Evolutionary conservation across 2,329 filamentous ascomycete genomes (phyloP).

Genomic region (Escovopsis sp.): DNA sequence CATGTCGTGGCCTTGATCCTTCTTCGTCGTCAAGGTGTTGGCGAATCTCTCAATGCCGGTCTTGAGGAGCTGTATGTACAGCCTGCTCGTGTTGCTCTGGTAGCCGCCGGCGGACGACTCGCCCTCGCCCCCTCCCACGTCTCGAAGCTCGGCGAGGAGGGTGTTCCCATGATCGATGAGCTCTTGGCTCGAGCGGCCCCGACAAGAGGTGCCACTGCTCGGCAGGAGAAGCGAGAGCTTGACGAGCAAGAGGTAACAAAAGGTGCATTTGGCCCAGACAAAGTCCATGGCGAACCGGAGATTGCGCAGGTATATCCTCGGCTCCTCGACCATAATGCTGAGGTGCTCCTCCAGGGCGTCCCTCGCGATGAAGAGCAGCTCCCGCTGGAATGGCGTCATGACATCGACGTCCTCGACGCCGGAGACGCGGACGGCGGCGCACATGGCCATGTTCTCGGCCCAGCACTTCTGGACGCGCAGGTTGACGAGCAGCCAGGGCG

Average conservation of each 20-base stretch:
- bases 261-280: conserved; percentile 43
- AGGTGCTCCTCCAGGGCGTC: conserved; percentile 35
- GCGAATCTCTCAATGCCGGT: conserved; percentile 12
- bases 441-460: conserved; percentile 36
- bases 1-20: not conserved
- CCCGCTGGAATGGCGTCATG: conserved; percentile 32
- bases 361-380: conserved; percentile 35
- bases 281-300: conserved; percentile 42
- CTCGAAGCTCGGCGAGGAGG: conserved; percentile 13
- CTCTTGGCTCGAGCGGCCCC: conserved; percentile 5
- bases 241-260: conserved; percentile 39
- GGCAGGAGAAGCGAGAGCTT: conserved; percentile 35
- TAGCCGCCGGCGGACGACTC: conserved; percentile 5
- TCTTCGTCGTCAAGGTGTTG: conserved; percentile 3
- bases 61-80: conserved; percentile 13
- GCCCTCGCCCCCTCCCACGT: conserved; percentile 6
- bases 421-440: conserved; percentile 30
- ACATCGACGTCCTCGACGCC: conserved; percentile 18
- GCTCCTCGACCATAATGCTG: conserved; percentile 29
- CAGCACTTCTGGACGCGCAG: conserved; percentile 37
- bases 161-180: conserved; percentile 9
- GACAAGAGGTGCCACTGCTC: conserved; percentile 11
- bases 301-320: conserved; percentile 31
- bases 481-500: conserved; percentile 26
- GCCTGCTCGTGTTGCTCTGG: conserved; percentile 20